Conservation (phyloP, 768 basidiomycete species). For the Sarcodon aspratus region DNA sequence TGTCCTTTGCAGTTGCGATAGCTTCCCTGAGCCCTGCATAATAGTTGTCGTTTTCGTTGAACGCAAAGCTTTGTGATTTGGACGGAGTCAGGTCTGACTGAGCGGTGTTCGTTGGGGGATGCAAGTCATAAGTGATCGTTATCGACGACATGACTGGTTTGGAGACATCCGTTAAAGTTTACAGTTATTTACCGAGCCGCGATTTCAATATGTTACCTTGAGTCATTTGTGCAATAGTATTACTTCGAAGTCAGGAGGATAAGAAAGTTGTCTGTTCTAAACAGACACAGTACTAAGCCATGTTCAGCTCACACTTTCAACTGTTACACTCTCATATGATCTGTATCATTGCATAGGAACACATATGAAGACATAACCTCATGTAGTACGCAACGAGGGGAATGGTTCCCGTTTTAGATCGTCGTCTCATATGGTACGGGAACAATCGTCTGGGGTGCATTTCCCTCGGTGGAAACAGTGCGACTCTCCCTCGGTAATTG, state of each 20-base stretch:
- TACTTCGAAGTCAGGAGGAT: no score
- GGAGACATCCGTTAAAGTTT: no score
- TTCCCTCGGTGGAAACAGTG: constrained; percentile 60
- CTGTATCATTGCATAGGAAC: no score
- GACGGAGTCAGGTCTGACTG: constrained; percentile 11
- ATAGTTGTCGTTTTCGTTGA: constrained; percentile 21
- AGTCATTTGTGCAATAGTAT: no score
- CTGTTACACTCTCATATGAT: no score
- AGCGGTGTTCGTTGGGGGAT: constrained; percentile 23
- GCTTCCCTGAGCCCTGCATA: constrained; percentile 38
- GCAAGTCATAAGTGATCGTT: constrained; percentile 31
- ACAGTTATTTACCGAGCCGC: no score
- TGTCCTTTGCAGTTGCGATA: constrained; percentile 38
- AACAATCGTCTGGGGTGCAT: constrained; percentile 86
- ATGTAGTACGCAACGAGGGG: not conserved
- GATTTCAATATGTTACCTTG: no score
- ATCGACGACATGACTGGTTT: constrained; percentile 8
- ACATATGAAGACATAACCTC: no score
- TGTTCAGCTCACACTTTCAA: no score
- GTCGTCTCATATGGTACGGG: constrained; percentile 95
- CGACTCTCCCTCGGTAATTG: constrained; percentile 70
- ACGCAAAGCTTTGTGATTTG: constrained; percentile 15
- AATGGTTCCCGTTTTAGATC: constrained; percentile 48
- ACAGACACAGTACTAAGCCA: no score
- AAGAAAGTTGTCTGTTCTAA: no score